Conservation (phyloP, 2,329 filamentous ascomycete species). For the Biscogniauxia marginata region DNA sequence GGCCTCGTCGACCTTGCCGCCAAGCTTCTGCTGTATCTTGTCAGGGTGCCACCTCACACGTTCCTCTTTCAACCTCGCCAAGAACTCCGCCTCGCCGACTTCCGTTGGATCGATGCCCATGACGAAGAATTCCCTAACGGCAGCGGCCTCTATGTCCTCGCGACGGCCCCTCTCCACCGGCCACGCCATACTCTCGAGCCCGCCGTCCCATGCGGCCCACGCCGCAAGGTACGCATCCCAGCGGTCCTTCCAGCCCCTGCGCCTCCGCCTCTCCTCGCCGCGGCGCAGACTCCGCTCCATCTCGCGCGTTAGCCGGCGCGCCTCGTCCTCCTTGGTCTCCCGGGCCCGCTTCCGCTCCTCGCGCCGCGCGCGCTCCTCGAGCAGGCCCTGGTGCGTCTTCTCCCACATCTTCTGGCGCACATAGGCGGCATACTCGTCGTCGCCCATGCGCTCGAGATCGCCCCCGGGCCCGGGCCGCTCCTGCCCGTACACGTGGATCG, state of each 20-base stretch:
- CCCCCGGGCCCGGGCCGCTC: slow-evolving; percentile 46
- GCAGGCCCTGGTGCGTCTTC: slow-evolving; percentile 79
- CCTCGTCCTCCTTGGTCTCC: slow-evolving; percentile 36
- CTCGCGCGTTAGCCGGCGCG: slow-evolving; percentile 52
- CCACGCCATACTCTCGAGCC: slow-evolving; percentile 58
- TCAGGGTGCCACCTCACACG: slow-evolving; percentile 95
- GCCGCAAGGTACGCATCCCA: slow-evolving; percentile 65
- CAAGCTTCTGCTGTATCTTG: slow-evolving; percentile 90
- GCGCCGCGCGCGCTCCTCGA: slow-evolving; percentile 70
- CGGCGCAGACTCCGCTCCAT: slow-evolving; percentile 68
- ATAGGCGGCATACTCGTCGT: slow-evolving; percentile 86
- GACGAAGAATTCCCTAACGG: slow-evolving; percentile 58
- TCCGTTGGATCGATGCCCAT: slow-evolving; percentile 43
- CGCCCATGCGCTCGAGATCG: slow-evolving; percentile 78
- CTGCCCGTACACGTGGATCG: slow-evolving; percentile 75
- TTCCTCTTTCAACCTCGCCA: slow-evolving; percentile 70
- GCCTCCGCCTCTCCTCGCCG: slow-evolving; percentile 61
- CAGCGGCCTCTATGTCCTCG: slow-evolving; percentile 22
- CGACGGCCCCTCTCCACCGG: slow-evolving; percentile 64
- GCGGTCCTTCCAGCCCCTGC: slow-evolving; percentile 52
- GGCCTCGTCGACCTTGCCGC: slow-evolving; percentile 66
- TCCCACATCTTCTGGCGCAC: slow-evolving; percentile 94
- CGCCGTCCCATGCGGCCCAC: slow-evolving; percentile 60
- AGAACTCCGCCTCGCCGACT: slow-evolving; percentile 44
- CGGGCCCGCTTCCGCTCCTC: slow-evolving; percentile 41